Conservation (phyloP, 1,284 basidiomycete species). For the Cryptococcus sp. region DNA sequence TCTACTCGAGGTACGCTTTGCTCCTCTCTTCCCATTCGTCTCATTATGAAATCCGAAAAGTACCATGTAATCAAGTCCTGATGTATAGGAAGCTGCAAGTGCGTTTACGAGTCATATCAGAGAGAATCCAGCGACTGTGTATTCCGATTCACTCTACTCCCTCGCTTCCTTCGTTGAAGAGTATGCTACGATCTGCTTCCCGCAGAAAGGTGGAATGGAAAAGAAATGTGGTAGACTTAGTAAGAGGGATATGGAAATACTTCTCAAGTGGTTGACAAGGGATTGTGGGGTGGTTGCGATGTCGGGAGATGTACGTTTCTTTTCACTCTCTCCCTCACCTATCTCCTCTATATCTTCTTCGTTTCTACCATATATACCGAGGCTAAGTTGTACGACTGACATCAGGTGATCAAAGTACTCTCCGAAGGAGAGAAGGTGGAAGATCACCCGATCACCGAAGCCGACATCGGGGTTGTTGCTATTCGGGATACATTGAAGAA, state of each 20-base stretch:
- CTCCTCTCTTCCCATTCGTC: background rate
- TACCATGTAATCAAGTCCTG: background rate
- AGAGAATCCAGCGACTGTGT: conserved; percentile 52
- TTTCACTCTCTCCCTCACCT: too few species aligned
- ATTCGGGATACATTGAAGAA: conserved; percentile 34
- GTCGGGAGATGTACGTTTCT: conserved; percentile 59
- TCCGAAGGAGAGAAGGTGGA: conserved; percentile 39
- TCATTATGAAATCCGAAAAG: background rate
- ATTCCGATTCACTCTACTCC: conserved; percentile 63
- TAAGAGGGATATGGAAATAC: conserved; percentile 56
- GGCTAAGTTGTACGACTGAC: background rate
- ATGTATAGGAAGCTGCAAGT: conserved; percentile 55
- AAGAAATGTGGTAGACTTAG: conserved; percentile 14
- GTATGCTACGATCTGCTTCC: conserved; percentile 55
- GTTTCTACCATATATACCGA: background rate
- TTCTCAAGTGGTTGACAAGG: conserved; percentile 72
- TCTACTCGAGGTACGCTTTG: conserved; percentile 39
- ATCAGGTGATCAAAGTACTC: conserved; percentile 73
- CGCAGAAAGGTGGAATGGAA: conserved; percentile 15
- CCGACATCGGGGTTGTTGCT: conserved; percentile 40
- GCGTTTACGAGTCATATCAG: conserved; percentile 56
- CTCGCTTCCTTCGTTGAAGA: conserved; percentile 59
- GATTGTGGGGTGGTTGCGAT: conserved; percentile 63
- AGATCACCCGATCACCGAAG: conserved; percentile 44
- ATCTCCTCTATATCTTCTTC: background rate